Evolutionary conservation across 768 basidiomycete species (phyloP).

Genomic region (Auriscalpium orientale): DNA sequence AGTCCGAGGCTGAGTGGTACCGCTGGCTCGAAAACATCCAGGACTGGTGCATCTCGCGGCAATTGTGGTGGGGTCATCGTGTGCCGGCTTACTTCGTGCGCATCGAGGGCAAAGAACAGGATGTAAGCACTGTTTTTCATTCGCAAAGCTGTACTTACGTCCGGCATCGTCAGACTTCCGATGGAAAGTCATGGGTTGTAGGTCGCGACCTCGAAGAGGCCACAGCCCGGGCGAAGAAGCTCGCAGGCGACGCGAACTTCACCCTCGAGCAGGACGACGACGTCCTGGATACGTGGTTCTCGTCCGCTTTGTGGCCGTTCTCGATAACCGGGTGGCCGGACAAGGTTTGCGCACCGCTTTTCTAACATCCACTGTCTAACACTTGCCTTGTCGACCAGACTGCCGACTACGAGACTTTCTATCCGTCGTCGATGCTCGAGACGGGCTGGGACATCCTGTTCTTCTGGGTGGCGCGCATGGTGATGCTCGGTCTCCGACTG

Average conservation of each 20-base stretch:
- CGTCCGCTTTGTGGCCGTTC: constrained; percentile 95
- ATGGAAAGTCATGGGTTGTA: constrained; percentile 86
- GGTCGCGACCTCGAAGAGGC: constrained; percentile 77
- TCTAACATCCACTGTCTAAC: background rate
- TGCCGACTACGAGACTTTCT: constrained; percentile 69
- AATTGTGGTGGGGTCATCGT: constrained; percentile 99
- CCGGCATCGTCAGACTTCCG: constrained; percentile 37
- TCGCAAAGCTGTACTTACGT: too few species aligned
- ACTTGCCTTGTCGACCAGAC: constrained; percentile 41
- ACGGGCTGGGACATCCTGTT: constrained; percentile 99
- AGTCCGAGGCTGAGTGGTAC: constrained; percentile 91
- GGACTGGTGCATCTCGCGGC: constrained; percentile 99
- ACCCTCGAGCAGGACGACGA: constrained; percentile 90
- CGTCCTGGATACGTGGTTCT: constrained; percentile 99
- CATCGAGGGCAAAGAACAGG: constrained; percentile 67
- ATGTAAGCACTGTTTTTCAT: constrained; percentile 35
- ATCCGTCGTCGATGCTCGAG: constrained; percentile 86
- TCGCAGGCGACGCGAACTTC: constrained; percentile 64
- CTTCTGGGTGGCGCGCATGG: constrained; percentile 99
- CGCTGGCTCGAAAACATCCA: constrained; percentile 92
- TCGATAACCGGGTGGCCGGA: constrained; percentile 97
- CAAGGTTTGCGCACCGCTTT: constrained; percentile 38
- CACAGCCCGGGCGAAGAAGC: constrained; percentile 56
- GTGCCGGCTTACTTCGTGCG: constrained; percentile 90
- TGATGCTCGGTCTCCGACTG: constrained; percentile 80